Evolutionary conservation across 306 rosid species (phyloP).

Genomic region (Acmispon strigosus): DNA sequence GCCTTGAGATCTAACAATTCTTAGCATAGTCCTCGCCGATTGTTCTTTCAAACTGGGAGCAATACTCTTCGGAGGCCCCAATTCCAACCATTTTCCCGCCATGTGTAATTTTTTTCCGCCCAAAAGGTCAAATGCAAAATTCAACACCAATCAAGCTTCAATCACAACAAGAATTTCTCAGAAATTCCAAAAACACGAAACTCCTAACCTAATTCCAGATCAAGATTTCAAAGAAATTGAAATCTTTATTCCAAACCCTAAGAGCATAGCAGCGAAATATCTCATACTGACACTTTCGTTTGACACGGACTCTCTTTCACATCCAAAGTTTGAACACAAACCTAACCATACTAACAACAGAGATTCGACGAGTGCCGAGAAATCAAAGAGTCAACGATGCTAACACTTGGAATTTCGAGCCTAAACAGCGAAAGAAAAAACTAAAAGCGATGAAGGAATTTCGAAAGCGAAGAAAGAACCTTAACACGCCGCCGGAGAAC

Average conservation of each 20-base stretch:
- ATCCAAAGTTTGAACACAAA: neutral
- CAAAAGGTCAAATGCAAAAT: slow-evolving; percentile 14
- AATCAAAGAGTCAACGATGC: slow-evolving; percentile 13
- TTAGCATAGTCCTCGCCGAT: slow-evolving; percentile 61
- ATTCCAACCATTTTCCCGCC: slow-evolving; percentile 53
- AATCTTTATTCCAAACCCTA: slow-evolving; percentile 28
- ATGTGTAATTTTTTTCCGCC: slow-evolving; percentile 34
- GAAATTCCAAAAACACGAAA: slow-evolving; percentile 17
- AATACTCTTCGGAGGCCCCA: slow-evolving; percentile 41
- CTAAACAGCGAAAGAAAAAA: neutral
- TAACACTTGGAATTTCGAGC: slow-evolving; percentile 18
- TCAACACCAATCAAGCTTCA: slow-evolving; percentile 1
- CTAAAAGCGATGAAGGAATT: neutral
- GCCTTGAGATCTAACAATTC: slow-evolving; percentile 71
- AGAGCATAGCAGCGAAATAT: slow-evolving; percentile 10
- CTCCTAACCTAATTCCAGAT: neutral
- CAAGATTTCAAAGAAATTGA: neutral
- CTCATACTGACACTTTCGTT: neutral
- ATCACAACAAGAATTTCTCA: neutral
- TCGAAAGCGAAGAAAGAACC: slow-evolving; percentile 25
- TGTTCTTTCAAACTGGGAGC: slow-evolving; percentile 48
- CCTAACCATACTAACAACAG: slow-evolving; percentile 3
- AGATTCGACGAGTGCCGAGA: slow-evolving; percentile 16
- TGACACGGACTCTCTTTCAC: neutral
- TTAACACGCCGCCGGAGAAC: slow-evolving; percentile 22